These are phyloP conservation scores for Xylaria bambusicola DNA, from an alignment of 495 filamentous ascomycete species.

Conservation along the genomic window DNA sequence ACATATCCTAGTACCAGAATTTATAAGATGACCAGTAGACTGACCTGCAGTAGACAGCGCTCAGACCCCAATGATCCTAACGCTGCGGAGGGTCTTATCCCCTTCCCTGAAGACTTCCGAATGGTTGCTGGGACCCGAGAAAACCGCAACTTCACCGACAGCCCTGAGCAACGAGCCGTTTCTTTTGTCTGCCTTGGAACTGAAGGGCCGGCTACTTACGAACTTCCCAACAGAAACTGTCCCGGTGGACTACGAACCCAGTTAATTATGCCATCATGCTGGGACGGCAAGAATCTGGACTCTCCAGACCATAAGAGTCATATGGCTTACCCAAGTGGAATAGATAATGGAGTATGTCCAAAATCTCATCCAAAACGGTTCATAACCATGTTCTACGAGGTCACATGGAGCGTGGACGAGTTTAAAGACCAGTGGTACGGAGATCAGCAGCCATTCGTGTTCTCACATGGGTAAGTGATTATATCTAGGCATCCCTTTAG, in stretches of 20 bases:
- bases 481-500: too few species aligned
- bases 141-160: slow-evolving; percentile 44
- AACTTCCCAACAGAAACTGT: slow-evolving; percentile 60
- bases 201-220: slow-evolving; percentile 39
- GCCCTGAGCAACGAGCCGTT: slow-evolving; percentile 46
- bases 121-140: slow-evolving; percentile 65
- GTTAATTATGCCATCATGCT: slow-evolving; percentile 77
- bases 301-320: slow-evolving; percentile 57
- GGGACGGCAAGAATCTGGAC: slow-evolving; percentile 65
- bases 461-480: slow-evolving; percentile 38
- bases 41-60: slow-evolving; percentile 43
- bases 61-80: slow-evolving; percentile 36
- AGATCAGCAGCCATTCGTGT: slow-evolving; percentile 58
- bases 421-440: slow-evolving; percentile 57
- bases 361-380: slow-evolving; percentile 57
- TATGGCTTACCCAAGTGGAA: slow-evolving; percentile 55
- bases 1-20: slow-evolving; percentile 1
- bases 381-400: slow-evolving; percentile 64
- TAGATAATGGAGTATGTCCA: slow-evolving; percentile 53
- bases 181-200: slow-evolving; percentile 50
- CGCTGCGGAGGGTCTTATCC: slow-evolving; percentile 49
- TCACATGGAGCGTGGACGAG: slow-evolving; percentile 57
- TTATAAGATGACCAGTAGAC: background rate
- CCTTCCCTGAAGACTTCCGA: slow-evolving; percentile 65
- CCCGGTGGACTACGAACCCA: slow-evolving; percentile 64